Base-by-base conservation (phyloP, 306 rosid species). In the Ormosia semicastrata region DNA sequence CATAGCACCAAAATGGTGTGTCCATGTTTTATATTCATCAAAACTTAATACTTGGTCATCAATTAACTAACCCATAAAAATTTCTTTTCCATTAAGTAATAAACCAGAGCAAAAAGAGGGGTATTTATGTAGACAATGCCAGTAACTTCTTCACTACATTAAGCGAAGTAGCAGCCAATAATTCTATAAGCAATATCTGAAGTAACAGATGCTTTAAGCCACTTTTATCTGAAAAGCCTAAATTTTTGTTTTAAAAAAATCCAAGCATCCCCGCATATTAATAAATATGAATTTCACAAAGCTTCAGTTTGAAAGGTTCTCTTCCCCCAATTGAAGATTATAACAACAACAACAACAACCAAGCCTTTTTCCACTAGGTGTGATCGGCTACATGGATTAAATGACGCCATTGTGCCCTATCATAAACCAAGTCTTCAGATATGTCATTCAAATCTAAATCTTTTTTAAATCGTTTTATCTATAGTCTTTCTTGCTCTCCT, bases 51-150 rank as follows among this genome's bases (percentile, higher is more conserved):
- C 43, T 14, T 43, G 39, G 44, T 34, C 56, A 70, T 67, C 60
- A 41, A 7, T 11, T 11, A 30, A 67, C 33, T 11, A 30, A 67
- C 33, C 46, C 50, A 60, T 49, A 66, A 73, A 17, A 29, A 44
- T 9, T 60, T 17, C 8, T 17, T 68, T 56, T 44, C 44, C 58
- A 53, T 7, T 3, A 33, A 33, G 18, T 36, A 60, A 68, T 34
- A 41, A 33, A 63, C 39, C 75, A 63, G 64, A 62, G 62, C 53
- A 69, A 64, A 7, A 60, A 78, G 32, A 47, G 18, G 34, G 52
- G 54, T 12, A 50, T 66, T 54, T 56, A 63, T 67, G 52, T 52
- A 59, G 66, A 30, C 59, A 81, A 56, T 50, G 83, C 7, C 46
- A 36, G 44, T 74, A n/a, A 76, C 53, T 65, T 83, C 68, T 46